Base-by-base conservation (phyloP, 768 basidiomycete species). In the Tephrocybe rancida region DNA sequence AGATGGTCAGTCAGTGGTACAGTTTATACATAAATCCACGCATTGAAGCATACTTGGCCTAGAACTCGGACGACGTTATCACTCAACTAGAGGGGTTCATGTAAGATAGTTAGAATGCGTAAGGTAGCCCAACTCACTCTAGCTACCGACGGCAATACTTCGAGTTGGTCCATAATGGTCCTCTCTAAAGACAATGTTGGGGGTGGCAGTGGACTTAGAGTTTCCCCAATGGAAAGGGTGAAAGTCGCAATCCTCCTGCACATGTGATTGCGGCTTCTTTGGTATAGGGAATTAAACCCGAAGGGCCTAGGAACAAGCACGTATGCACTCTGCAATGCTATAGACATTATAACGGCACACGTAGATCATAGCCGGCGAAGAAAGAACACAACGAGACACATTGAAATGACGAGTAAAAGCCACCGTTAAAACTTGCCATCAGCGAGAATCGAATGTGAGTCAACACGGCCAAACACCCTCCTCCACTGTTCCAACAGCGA, bases 61-160 rank as follows among this genome's bases (percentile, higher is more conserved):
- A 93, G 70, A 7, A 93, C 75, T 56, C 91, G 76, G 6, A 85
- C 72, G 1, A 92, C 84, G 51, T 79, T 76, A 22, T 82, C 78
- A 61, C 85, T 91, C 49, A 93, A 73, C 90, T 92, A 61, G 50
- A 41, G 0, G 29, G 46, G 38, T 37, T 27, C 29, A 55, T 50
- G 50, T 57, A 48, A 38, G 8, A 39, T 42, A 4, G 46, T 19
- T 4, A 13, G 21, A 43, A 30, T 10, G 22, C 21, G 11, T 21
- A 10, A 13, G 6, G 32, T 8, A 14, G 13, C n/a, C 9, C n/a
- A 14, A 60, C 75, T 54, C 62, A 86, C 87, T 70, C 80, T 74
- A 1, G 80, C 73, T 43, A 88, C 68, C 7, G 83, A 74, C 9
- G 79, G 75, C 25, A 88, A 69, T 16, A 68, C 70, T 56, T 83